Conservation (phyloP, 805 yeast genomes). For the Vanderwaltozyma verrucispora region DNA sequence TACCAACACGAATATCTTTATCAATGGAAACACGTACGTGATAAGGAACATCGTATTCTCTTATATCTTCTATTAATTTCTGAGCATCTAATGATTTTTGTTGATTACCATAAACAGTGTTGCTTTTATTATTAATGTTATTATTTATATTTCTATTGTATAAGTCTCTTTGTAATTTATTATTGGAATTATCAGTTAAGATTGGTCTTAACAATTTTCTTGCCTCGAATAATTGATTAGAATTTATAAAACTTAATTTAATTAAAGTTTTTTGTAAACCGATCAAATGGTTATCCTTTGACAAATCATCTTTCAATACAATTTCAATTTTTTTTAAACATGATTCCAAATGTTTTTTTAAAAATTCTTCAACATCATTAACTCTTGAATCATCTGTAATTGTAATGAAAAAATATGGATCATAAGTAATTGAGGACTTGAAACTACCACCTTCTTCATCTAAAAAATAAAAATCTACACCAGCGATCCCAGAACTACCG, state of each 20-base stretch:
- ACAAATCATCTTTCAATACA: slow-evolving; percentile 66
- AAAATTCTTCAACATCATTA: slow-evolving; percentile 75
- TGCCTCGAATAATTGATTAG: slow-evolving; percentile 63
- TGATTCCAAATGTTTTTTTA: slow-evolving; percentile 57
- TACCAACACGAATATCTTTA: slow-evolving; percentile 76
- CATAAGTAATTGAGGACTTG: slow-evolving; percentile 71
- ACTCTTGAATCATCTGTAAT: slow-evolving; percentile 36
- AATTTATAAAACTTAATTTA: slow-evolving; percentile 63
- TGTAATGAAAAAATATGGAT: slow-evolving; percentile 76
- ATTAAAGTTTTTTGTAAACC: slow-evolving; percentile 61
- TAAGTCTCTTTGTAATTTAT: slow-evolving; percentile 53
- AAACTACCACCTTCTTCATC: slow-evolving; percentile 97
- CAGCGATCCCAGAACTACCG: slow-evolving; percentile 54
- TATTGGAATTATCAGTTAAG: slow-evolving; percentile 52
- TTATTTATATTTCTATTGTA: slow-evolving; percentile 30
- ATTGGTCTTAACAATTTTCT: slow-evolving; percentile 62
- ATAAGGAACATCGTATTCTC: slow-evolving; percentile 95
- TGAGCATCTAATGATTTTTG: slow-evolving; percentile 42
- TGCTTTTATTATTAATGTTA: too few relatives aligned
- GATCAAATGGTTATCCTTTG: slow-evolving; percentile 73
- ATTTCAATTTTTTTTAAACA: slow-evolving; percentile 46
- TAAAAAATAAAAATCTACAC: slow-evolving; percentile 86
- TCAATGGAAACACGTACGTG: slow-evolving; percentile 96
- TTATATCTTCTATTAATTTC: slow-evolving; percentile 57
- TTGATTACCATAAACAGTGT: too few relatives aligned